phyloP scores from a whole-genome alignment of 1,139 yeast species.

The Maudiozyma humilis region DNA sequence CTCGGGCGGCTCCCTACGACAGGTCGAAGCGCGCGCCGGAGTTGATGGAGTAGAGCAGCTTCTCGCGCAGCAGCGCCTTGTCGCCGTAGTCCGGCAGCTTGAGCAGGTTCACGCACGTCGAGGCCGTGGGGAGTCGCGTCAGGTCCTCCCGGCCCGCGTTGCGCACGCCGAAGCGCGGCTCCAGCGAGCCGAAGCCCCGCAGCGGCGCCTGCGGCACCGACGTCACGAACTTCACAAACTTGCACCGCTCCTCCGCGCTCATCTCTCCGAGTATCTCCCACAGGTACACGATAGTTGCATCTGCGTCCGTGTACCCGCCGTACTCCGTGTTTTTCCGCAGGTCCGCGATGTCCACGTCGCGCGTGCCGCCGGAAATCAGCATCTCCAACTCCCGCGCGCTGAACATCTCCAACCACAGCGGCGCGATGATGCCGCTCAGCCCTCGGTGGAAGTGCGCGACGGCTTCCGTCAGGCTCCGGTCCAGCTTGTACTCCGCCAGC shows the following conservation, averaged over 20 bases:
- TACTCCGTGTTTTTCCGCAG: constrained; percentile 54
- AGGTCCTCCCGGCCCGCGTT: constrained; percentile 51
- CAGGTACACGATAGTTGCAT: constrained; percentile 50
- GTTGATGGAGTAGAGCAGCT: constrained; percentile 67
- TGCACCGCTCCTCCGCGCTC: constrained; percentile 48
- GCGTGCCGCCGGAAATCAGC: constrained; percentile 75
- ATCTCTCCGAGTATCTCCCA: constrained; percentile 76
- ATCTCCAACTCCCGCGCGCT: constrained; percentile 76
- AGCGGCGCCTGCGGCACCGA: constrained; percentile 89
- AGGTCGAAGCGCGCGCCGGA: constrained; percentile 83
- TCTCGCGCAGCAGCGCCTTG: constrained; percentile 48
- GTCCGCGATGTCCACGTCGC: constrained; percentile 62
- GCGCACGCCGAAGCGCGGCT: constrained; percentile 75
- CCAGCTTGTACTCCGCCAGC: constrained; percentile 71
- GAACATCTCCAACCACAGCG: constrained; percentile 76
- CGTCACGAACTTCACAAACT: constrained; percentile 76
- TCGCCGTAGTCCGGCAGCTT: constrained; percentile 76
- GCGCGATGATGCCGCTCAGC: constrained; percentile 55
- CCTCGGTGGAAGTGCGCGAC: constrained; percentile 65
- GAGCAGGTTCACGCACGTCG: constrained; percentile 84
- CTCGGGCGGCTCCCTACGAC: constrained; percentile 35
- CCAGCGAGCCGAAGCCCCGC: constrained; percentile 67
- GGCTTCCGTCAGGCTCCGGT: constrained; percentile 51
- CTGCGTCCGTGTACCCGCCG: constrained; percentile 57
- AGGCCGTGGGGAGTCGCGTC: constrained; percentile 75